phyloP scores from a whole-genome alignment of 257 asterid species.

The Apocynum venetum region DNA sequence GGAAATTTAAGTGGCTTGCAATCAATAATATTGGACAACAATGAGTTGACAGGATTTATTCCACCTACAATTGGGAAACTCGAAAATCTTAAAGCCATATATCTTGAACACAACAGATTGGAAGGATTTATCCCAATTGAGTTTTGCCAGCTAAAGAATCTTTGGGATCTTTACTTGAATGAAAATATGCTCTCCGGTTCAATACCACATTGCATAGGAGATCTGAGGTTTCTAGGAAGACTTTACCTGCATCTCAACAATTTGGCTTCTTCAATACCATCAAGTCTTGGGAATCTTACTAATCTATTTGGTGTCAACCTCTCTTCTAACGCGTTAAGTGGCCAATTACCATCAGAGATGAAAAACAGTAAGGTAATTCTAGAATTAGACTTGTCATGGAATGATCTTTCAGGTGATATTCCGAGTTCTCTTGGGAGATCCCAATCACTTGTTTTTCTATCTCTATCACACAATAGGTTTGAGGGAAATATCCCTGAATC shows the following conservation, averaged over 20 bases:
- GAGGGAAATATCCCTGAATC: constrained; percentile 40
- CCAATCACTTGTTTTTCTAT: constrained; percentile 31
- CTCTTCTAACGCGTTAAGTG: constrained; percentile 29
- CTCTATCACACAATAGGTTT: constrained; percentile 41
- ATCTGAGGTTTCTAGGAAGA: constrained; percentile 31
- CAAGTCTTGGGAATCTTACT: constrained; percentile 43
- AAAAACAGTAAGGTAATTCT: too few species aligned
- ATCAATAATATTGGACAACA: constrained; percentile 30
- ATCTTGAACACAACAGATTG: constrained; percentile 48
- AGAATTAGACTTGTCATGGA: constrained; percentile 39
- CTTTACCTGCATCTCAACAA: constrained; percentile 18
- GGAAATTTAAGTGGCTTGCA: constrained; percentile 38
- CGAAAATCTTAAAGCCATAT: constrained; percentile 27
- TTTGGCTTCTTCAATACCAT: too few species aligned
- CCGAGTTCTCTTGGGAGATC: constrained; percentile 36
- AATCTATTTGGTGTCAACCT: constrained; percentile 35
- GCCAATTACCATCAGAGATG: too few species aligned
- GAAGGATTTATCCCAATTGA: constrained; percentile 40
- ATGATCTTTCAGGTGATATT: constrained; percentile 43
- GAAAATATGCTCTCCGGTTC: constrained; percentile 40
- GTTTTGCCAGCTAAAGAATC: constrained; percentile 36
- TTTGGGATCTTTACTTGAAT: constrained; percentile 39
- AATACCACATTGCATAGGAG: constrained; percentile 55
- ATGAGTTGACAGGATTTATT: constrained; percentile 38
- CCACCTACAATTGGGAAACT: constrained; percentile 36